Percentiles rank a stretch among this genome's conserved stretches.
Evolutionary conservation across 305 asterid genomes (phyloP).

Genomic region (Euphrasia arctica): DNA sequence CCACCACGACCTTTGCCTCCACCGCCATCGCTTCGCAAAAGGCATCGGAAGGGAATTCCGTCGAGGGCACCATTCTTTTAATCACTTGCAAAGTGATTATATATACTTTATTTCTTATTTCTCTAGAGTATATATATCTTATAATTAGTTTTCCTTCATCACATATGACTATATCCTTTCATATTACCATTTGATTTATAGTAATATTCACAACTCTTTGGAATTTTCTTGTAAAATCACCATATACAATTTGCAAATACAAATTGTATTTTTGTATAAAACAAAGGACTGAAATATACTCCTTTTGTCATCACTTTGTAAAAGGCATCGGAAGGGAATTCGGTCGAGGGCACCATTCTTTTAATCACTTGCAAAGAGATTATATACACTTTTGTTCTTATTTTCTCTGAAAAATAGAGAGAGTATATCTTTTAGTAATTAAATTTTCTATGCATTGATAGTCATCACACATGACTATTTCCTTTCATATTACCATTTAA

Average conservation of each 20-base stretch:
- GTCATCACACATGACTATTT: not conserved
- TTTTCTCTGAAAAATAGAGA: no score
- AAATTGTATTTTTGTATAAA: not conserved
- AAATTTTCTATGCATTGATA: no score
- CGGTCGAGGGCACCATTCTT: not conserved
- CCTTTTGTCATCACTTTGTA: not conserved
- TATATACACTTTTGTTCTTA: no score
- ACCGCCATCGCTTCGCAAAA: not conserved
- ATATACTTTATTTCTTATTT: not conserved
- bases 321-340: not conserved
- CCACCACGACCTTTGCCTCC: no score
- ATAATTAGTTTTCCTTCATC: no score
- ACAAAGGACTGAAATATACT: not conserved
- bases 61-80: not conserved
- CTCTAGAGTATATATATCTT: not conserved
- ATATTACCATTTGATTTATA: not conserved
- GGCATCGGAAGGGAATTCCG: not conserved
- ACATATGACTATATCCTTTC: not conserved
- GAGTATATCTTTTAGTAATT: no score
- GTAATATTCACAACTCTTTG: no score
- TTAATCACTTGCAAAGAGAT: no score
- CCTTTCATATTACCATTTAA: not conserved
- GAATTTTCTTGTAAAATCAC: not conserved
- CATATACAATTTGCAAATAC: not conserved
- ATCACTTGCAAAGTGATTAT: not conserved